Evolutionary conservation across 2,329 filamentous ascomycete genomes (phyloP).

Genomic region (Sphaerostilbella broomeana): DNA sequence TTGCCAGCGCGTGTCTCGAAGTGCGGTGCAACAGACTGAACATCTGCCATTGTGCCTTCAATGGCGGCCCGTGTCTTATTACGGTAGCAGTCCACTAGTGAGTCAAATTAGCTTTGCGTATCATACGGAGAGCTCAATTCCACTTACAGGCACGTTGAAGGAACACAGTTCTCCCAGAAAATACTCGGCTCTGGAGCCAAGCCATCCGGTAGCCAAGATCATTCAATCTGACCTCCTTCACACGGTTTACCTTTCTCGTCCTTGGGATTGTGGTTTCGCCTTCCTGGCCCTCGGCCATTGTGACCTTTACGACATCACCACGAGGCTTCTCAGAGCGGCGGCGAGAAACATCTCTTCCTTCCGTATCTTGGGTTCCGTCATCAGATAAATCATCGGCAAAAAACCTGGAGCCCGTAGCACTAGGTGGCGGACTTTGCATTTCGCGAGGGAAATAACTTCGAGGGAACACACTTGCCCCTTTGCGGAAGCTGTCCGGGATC

Average conservation of each 20-base stretch:
- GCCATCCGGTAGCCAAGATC: conserved; percentile 93
- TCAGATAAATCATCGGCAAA: conserved; percentile 60
- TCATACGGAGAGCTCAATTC: conserved; percentile 11
- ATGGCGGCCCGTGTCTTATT: conserved; percentile 84
- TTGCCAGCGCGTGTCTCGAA: conserved; percentile 87
- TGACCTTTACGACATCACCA: conserved; percentile 51
- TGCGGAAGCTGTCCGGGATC: conserved; percentile 91
- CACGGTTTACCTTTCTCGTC: conserved; percentile 61
- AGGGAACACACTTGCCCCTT: conserved; percentile 81
- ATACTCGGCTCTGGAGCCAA: conserved; percentile 90
- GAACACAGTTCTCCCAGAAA: conserved; percentile 79
- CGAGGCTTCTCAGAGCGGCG: conserved; percentile 27
- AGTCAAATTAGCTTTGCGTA: neutral
- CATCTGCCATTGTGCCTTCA: conserved; percentile 69
- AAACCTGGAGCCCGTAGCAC: conserved; percentile 66
- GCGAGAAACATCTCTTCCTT: conserved; percentile 38
- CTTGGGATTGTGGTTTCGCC: conserved; percentile 68
- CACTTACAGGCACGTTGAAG: conserved; percentile 83
- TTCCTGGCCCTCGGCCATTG: conserved; percentile 61
- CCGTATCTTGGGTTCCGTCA: conserved; percentile 46
- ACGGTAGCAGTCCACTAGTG: conserved; percentile 81
- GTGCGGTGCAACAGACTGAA: conserved; percentile 67
- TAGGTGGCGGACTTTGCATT: conserved; percentile 80
- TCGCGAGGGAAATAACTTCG: conserved; percentile 88
- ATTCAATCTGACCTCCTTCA: conserved; percentile 84